Evolutionary conservation across 306 rosid species (phyloP), one percentile per base, ranked within the genome.

Genomic region (Senna siamea): DNA sequence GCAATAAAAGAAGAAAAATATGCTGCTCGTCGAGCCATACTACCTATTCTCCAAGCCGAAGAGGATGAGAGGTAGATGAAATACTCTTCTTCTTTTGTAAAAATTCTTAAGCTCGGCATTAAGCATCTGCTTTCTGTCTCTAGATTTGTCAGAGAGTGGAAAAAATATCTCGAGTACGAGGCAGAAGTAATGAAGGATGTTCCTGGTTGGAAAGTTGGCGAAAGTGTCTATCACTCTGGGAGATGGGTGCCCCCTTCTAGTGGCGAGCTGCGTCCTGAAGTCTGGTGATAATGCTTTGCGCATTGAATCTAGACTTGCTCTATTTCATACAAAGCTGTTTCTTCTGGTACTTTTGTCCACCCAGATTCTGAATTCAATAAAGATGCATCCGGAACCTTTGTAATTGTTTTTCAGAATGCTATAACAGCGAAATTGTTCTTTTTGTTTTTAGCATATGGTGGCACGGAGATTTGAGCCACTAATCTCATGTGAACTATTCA

Each of bases 171-270:
- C 4, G 97, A 90, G 15, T 92, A 92, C 35, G 98, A 95, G 88
- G 99, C 99, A 0, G 97, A 95, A 46, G 92, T 95, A 40, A 95
- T 95, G 99, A 92, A 92, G 92, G 97, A 95, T 41, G 99, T 95
- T 56, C 99, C 99, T 5, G 96, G 97, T 19, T 92, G 99, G 98
- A 95, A 95, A 87, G 99, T 95, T 52, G 99, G 99, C 40, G 97
- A 84, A 70, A 95, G 48, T 64, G 99, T 95, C 38, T 95, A 95
- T 72, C 35, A 95, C 81, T 90, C 97, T n/a, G 97, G 97, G 30
- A 92, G 81, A 87, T 95, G 99, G 99, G 73, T 92, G 87, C 93
- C 99, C 63, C 99, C 99, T 63, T 78, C 99, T 22, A 89, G 92
- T 0, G 97, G 98, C 0, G 97, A 90, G 88, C 83, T 95, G 79